Evolutionary conservation across 2,329 filamentous ascomycete genomes (phyloP), one percentile per base, ranked within the genome.

Genomic region (Bipolaris bicolor): DNA sequence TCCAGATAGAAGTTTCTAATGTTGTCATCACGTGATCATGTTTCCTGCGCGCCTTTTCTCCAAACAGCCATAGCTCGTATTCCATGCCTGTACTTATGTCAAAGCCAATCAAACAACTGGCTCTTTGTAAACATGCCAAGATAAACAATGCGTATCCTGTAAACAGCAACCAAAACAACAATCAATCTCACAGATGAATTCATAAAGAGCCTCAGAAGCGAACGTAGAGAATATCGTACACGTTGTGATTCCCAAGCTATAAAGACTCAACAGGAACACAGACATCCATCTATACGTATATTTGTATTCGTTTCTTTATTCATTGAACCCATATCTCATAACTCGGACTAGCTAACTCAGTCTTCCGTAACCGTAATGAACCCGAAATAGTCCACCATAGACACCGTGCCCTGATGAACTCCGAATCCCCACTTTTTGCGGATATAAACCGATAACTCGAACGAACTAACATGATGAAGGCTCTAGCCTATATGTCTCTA

Each of bases 381-480:
- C 52, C 57, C 60, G 59, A 57, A 20, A 61, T 63, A 60, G 61
- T 65, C 65, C 65, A 69, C 68, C 69, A 67, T 70, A 63, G 63
- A 66, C 65, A 71, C 61, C 63, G 58, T 51, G 65, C 64, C 68
- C 16, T 61, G 50, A 66, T 61, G 65, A 66, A 74, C 67, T 70
- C 68, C 67, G 62, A 59, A 68, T 67, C 62, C 62, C 20, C 48
- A 71, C 69, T 73, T 72, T 72, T 71, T 72, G 65, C 70, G 50
- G 61, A 59, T 43, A 61, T 54, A 63, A 63, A 58, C 59, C 52
- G 52, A 60, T 61, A 66, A 66, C 60, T 66, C 52, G 61, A 66
- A 63, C 63, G 66, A 67, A 70, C 63, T 65, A 73, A 68, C 63
- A 64, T 65, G 64, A 59, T 68, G 34, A 52, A 72, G 60, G 61